Conservation (phyloP, 2,329 filamentous ascomycete species). For the Aspergillus awamori region DNA sequence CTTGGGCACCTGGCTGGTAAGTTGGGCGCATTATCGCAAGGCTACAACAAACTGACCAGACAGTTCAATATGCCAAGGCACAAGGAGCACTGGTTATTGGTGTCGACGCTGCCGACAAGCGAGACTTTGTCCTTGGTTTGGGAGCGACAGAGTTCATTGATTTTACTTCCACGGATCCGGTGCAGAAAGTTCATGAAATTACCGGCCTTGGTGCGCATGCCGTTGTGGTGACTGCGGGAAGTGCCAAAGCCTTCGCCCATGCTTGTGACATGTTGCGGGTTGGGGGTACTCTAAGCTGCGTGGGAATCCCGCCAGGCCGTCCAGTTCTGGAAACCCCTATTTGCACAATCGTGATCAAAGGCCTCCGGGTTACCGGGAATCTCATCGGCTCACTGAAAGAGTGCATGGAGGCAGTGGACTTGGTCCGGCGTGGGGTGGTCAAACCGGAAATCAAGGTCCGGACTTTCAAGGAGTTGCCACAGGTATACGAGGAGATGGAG, state of each 20-base stretch:
- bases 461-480: constrained; percentile 46
- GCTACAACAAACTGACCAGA: background rate
- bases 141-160: constrained; percentile 48
- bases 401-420: constrained; percentile 50
- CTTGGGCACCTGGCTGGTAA: constrained; percentile 50
- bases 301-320: constrained; percentile 47
- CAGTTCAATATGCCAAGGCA: constrained; percentile 50
- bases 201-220: constrained; percentile 47
- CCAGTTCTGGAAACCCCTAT: constrained; percentile 46
- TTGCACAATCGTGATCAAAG: constrained; percentile 50
- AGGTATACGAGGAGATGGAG: constrained; percentile 50
- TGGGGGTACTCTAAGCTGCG: constrained; percentile 48
- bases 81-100: constrained; percentile 48
- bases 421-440: constrained; percentile 46
- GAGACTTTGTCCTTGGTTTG: constrained; percentile 42
- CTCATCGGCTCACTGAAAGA: constrained; percentile 51
- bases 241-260: constrained; percentile 44
- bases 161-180: constrained; percentile 40
- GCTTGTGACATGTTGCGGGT: constrained; percentile 50
- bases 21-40: constrained; percentile 6
- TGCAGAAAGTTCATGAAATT: constrained; percentile 39
- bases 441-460: constrained; percentile 47
- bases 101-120: constrained; percentile 46
- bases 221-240: constrained; percentile 48
- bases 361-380: constrained; percentile 48